Evolutionary conservation across 306 rosid genomes (phyloP), one percentile per base, ranked within the genome.

Genomic region (Lagenaria siceraria): DNA sequence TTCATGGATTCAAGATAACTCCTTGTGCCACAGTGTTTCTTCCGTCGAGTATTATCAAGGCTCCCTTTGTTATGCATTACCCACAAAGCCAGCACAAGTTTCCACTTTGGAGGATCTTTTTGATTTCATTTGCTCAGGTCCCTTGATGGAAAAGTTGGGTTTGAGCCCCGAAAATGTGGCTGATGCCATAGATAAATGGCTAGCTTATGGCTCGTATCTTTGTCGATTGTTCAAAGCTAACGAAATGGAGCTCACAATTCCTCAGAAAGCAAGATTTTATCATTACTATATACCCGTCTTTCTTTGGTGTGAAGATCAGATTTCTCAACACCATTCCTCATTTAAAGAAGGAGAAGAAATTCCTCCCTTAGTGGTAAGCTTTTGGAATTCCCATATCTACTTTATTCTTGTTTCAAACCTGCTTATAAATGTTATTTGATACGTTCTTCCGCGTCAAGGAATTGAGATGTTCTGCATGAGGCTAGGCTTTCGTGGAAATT

Each of bases 281-380:
- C 99, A 92, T 80, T 95, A 95, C 86, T 95, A 95, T 53, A 76
- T 95, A 78, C 97, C 97, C 0, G 92, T 95, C 63, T 92, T 95
- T 85, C 22, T 95, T 21, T 92, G 99, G 99, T 90, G 97, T 76
- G 91, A 95, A 79, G 86, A 84, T 38, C 96, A 92, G 85, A 89
- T 92, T 15, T 78, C 82, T 74, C 81, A 86, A 82, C 96, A 95
- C 80, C 86, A 9, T 55, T 86, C 97, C 70, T 66, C 25, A 61
- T 90, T 83, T 84, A 89, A 92, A 86, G 92, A 85, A 12, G 89
- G 76, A 62, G 92, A 90, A 68, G 92, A 89, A 27, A 86, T 88
- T 75, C 96, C 97, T 83, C 97, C 97, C 64, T 80, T 92, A 73
- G 96, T 95, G 93, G 92, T 92, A 88, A 42, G 51, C 74, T 49